Evolutionary conservation across 306 rosid genomes (phyloP).

Genomic region (Gleditsia sinensis): DNA sequence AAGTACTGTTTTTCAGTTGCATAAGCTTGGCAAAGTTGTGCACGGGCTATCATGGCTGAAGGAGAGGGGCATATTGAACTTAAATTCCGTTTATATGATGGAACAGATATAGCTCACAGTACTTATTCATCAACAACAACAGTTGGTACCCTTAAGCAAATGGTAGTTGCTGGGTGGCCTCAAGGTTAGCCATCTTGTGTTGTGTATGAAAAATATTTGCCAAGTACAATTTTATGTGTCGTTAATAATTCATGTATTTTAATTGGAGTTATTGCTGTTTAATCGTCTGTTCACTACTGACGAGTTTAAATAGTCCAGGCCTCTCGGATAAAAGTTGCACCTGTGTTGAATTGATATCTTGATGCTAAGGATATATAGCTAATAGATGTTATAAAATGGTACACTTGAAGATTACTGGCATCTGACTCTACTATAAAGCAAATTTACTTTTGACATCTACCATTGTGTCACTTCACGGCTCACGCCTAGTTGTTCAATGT

Average conservation of each 20-base stretch:
- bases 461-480: too few relatives aligned
- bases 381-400: background rate
- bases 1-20: constrained; percentile 32
- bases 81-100: constrained; percentile 76
- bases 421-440: background rate
- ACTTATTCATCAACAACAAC: constrained; percentile 55
- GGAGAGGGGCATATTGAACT: constrained; percentile 55
- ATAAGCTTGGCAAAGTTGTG: constrained; percentile 44
- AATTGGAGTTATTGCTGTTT: background rate
- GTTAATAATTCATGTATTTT: constrained; percentile 18
- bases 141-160: constrained; percentile 63
- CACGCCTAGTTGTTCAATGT: too few relatives aligned
- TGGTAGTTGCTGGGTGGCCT: constrained; percentile 74
- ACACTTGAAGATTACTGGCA: background rate
- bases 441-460: too few relatives aligned
- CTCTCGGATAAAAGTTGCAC: background rate
- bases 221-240: background rate
- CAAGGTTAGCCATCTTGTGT: constrained; percentile 52
- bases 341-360: background rate
- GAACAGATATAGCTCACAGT: constrained; percentile 69
- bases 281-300: background rate
- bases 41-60: constrained; percentile 52
- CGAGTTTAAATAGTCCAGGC: background rate
- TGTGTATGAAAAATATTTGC: background rate
- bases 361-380: background rate